These are phyloP conservation scores for Fusarium albosuccineum DNA, from an alignment of 2,329 filamentous ascomycete species.

Conservation along the genomic window DNA sequence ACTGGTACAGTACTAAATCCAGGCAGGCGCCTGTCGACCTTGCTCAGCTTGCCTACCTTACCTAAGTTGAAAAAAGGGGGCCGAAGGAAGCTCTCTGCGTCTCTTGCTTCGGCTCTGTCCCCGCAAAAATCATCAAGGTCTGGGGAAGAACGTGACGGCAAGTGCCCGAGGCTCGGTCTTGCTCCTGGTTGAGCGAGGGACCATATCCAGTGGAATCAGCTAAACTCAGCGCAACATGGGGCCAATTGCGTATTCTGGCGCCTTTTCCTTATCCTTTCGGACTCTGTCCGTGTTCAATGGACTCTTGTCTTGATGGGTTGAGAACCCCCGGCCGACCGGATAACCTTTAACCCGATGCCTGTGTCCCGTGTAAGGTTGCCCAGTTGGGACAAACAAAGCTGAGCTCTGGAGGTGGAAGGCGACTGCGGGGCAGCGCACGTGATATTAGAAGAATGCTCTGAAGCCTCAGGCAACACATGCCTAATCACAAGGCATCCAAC, in stretches of 20 bases:
- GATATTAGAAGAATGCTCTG: conserved; percentile 3
- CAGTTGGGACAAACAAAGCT: not conserved
- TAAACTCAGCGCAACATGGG: conserved; percentile 17
- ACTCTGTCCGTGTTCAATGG: conserved; percentile 31
- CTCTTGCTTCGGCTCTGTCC: not conserved
- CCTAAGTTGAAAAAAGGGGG: conserved; percentile 3
- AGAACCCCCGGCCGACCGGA: conserved; percentile 20
- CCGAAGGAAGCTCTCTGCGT: not conserved
- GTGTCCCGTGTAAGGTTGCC: conserved; percentile 4
- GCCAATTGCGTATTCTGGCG: conserved; percentile 11
- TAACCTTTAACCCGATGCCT: conserved; percentile 35
- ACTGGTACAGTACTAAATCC: conserved; percentile 7
- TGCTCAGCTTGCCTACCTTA: not conserved
- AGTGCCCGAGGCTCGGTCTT: conserved; percentile 31
- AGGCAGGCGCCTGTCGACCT: not conserved
- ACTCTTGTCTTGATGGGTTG: conserved; percentile 5
- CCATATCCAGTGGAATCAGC: not conserved
- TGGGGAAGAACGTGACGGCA: conserved; percentile 17
- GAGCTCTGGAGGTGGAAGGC: not conserved
- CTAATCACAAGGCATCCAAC: not conserved
- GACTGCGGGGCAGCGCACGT: conserved; percentile 7
- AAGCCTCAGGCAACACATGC: conserved; percentile 8
- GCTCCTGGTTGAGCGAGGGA: not conserved
- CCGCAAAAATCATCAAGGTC: conserved; percentile 2
- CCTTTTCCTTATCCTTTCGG: conserved; percentile 19